A percentile compares a stretch with the other conserved stretches of the same genome.
phyloP scores from a whole-genome alignment of 208 protist genomes.

The Perkinsela sp. region DNA sequence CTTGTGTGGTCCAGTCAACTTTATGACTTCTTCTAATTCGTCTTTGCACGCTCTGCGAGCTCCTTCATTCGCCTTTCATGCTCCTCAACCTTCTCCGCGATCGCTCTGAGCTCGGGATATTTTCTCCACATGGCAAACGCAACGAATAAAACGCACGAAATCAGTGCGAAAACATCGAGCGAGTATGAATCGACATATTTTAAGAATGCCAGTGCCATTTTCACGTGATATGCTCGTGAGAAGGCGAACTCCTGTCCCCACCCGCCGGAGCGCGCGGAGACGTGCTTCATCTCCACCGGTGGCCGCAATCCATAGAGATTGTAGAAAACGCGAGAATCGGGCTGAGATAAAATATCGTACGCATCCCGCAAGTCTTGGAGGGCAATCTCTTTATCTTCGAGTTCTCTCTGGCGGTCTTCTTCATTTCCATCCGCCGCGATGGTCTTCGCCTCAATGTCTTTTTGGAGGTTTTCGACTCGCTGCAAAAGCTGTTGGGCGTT shows the following conservation, averaged over 20 bases:
- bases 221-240: background rate
- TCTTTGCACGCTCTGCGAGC: too few relatives aligned
- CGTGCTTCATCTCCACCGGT: conserved; percentile 41
- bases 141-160: background rate
- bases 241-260: conserved; percentile 30
- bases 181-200: background rate
- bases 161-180: background rate
- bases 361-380: conserved; percentile 47
- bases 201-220: background rate
- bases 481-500: conserved; percentile 12
- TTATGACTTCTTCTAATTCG: too few relatives aligned
- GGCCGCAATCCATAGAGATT: conserved; percentile 50
- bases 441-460: conserved; percentile 19
- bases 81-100: background rate
- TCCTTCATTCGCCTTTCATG: background rate
- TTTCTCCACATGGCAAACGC: background rate
- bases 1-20: too few relatives aligned
- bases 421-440: conserved; percentile 21
- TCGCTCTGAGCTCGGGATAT: background rate
- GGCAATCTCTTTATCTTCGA: conserved; percentile 27
- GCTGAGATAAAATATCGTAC: conserved; percentile 43
- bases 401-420: conserved; percentile 1
- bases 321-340: conserved; percentile 53
- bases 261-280: conserved; percentile 30
- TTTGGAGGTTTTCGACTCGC: conserved; percentile 34